Conservation (phyloP, 495 filamentous ascomycete genomes). For the Cudoniella acicularis region DNA sequence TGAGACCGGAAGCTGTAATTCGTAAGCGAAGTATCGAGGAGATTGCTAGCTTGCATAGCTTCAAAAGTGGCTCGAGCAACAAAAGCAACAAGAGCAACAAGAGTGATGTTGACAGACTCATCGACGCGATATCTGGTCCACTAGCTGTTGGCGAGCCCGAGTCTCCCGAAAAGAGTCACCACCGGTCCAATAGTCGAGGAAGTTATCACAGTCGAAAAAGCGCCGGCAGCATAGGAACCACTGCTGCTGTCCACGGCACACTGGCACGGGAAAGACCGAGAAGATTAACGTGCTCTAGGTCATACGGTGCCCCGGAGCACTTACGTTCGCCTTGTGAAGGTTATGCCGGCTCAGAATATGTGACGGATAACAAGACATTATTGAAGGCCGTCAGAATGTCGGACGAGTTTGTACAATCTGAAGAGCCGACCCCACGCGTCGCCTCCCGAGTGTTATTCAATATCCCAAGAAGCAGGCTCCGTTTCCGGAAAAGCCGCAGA, state of each 20-base stretch:
- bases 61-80: conserved; percentile 48
- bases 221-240: conserved; percentile 8
- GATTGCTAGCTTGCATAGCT: conserved; percentile 43
- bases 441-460: conserved; percentile 34
- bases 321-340: conserved; percentile 5
- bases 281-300: conserved; percentile 13
- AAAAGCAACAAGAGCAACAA: conserved; percentile 50
- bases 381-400: conserved; percentile 41
- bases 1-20: conserved; percentile 12
- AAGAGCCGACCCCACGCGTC: conserved; percentile 4
- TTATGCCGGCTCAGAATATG: conserved; percentile 34
- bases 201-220: conserved; percentile 15
- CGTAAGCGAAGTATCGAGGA: conserved; percentile 37
- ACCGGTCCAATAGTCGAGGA: conserved; percentile 32
- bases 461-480: conserved; percentile 21
- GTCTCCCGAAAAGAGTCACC: conserved; percentile 31
- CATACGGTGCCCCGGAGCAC: conserved; percentile 17
- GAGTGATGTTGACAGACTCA: conserved; percentile 72
- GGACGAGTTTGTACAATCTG: conserved; percentile 24
- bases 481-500: not conserved
- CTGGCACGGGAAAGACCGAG: conserved; percentile 2
- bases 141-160: conserved; percentile 40
- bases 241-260: not conserved
- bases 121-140: conserved; percentile 69
- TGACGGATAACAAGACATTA: conserved; percentile 38